phyloP scores from a whole-genome alignment of 2,329 filamentous ascomycete species.

The Corniculantispora saksenae region DNA sequence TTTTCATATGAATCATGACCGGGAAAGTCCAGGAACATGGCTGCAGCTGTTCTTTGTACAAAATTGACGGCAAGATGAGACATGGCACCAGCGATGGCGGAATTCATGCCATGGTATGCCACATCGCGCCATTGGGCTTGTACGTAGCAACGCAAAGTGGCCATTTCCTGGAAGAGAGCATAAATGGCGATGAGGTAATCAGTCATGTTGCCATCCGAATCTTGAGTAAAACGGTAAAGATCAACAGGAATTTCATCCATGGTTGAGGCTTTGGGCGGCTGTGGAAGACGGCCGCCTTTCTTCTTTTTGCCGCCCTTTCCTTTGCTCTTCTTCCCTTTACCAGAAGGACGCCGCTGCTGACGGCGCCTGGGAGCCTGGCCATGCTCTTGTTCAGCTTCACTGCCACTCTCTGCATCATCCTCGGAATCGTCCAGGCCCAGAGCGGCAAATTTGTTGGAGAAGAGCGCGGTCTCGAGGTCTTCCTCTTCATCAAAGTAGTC shows the following conservation, averaged over 20 bases:
- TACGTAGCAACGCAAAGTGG: constrained; percentile 38
- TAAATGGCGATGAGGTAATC: constrained; percentile 48
- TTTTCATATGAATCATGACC: constrained; percentile 45
- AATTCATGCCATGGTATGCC: constrained; percentile 46
- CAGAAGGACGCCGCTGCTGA: not conserved
- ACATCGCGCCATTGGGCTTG: constrained; percentile 46
- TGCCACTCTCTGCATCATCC: constrained; percentile 19
- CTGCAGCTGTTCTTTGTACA: constrained; percentile 38
- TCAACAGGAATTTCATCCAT: constrained; percentile 45
- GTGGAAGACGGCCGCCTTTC: constrained; percentile 18
- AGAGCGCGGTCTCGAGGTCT: constrained; percentile 21
- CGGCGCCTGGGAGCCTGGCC: not conserved
- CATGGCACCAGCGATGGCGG: constrained; percentile 45
- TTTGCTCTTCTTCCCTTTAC: constrained; percentile 10
- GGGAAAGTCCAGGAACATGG: constrained; percentile 48
- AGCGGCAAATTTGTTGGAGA: constrained; percentile 24
- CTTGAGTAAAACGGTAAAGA: constrained; percentile 45
- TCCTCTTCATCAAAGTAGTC: constrained; percentile 25
- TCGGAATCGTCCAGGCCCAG: constrained; percentile 15
- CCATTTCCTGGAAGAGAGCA: constrained; percentile 39
- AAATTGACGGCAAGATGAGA: constrained; percentile 44
- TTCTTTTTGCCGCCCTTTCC: constrained; percentile 23
- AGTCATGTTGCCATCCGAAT: constrained; percentile 35
- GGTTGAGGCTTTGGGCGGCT: constrained; percentile 22
- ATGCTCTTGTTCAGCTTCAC: not conserved